Percentiles rank a stretch among this genome's conserved stretches.
These are phyloP conservation scores for Boechera stricta DNA, from an alignment of 345 rosid genomes.

Conservation along the genomic window DNA sequence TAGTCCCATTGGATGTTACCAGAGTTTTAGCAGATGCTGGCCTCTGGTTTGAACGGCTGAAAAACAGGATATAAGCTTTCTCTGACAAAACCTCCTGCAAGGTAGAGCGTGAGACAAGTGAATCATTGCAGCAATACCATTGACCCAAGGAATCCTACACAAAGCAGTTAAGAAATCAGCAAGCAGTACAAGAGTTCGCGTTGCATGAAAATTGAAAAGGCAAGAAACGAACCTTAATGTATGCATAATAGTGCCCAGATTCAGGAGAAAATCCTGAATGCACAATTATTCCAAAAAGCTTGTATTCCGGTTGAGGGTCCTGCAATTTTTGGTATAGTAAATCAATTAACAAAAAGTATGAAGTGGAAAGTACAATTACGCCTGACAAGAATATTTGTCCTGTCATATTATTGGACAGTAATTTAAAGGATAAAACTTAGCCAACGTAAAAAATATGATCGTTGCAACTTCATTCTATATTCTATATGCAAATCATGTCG, in stretches of 20 bases:
- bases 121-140: slow-evolving; percentile 97
- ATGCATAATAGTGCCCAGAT: slow-evolving; percentile 97
- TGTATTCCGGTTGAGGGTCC: slow-evolving; percentile 89
- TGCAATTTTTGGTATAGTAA: slow-evolving; percentile 43
- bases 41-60: slow-evolving; percentile 74
- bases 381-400: slow-evolving; percentile 6
- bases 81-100: slow-evolving; percentile 90
- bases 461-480: background rate
- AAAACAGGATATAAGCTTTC: slow-evolving; percentile 92
- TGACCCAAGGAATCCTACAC: slow-evolving; percentile 81
- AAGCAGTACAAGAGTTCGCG: slow-evolving; percentile 25
- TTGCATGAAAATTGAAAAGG: slow-evolving; percentile 13
- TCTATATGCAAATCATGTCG: slow-evolving; percentile 2
- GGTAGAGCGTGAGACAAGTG: slow-evolving; percentile 72
- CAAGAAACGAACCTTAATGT: slow-evolving; percentile 68
- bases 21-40: slow-evolving; percentile 52
- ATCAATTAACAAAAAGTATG: background rate
- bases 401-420: background rate
- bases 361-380: slow-evolving; percentile 2
- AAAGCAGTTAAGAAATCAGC: slow-evolving; percentile 37
- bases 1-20: slow-evolving; percentile 60
- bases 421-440: slow-evolving; percentile 11
- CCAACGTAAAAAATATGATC: background rate
- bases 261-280: slow-evolving; percentile 91
- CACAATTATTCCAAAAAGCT: slow-evolving; percentile 95